Evolutionary conservation across 495 filamentous ascomycete species (phyloP).

Genomic region (Xylaria telfairii): DNA sequence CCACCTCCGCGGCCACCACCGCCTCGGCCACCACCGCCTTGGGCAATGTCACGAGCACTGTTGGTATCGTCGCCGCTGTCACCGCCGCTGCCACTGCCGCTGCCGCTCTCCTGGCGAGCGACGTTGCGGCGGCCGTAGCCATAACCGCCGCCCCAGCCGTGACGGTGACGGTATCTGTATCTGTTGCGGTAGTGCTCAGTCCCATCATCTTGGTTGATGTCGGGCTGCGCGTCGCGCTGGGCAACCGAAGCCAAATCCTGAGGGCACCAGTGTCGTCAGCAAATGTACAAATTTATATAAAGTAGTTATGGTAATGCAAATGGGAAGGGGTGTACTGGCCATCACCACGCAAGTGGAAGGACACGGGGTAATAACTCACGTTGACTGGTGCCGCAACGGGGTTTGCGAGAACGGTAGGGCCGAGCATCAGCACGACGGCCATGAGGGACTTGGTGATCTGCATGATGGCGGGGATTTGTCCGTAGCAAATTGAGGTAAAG

Average conservation of each 20-base stretch:
- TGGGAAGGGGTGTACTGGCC: not conserved
- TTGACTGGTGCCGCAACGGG: conserved; percentile 19
- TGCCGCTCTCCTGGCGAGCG: not conserved
- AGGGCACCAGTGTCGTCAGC: not conserved
- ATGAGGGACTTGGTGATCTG: conserved; percentile 35
- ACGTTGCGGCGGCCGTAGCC: not conserved
- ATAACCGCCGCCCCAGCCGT: not conserved
- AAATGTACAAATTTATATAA: not conserved
- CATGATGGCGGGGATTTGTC: conserved; percentile 21
- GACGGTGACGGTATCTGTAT: conserved; percentile 4
- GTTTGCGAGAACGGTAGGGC: conserved; percentile 30
- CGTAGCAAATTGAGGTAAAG: not conserved
- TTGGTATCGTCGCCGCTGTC: not conserved
- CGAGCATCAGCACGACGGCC: conserved; percentile 34
- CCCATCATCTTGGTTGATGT: not conserved
- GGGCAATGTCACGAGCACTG: not conserved
- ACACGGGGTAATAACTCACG: not conserved
- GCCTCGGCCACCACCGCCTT: not conserved
- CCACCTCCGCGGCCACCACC: not conserved
- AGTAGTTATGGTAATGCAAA: not conserved
- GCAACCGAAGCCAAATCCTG: conserved; percentile 8
- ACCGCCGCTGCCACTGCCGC: not conserved
- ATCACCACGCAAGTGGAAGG: not conserved
- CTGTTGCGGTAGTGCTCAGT: not conserved
- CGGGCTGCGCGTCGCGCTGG: not conserved